These are phyloP conservation scores for Coemansia sp. DNA, from an alignment of 192 early-diverging fungal species.

Conservation along the genomic window DNA sequence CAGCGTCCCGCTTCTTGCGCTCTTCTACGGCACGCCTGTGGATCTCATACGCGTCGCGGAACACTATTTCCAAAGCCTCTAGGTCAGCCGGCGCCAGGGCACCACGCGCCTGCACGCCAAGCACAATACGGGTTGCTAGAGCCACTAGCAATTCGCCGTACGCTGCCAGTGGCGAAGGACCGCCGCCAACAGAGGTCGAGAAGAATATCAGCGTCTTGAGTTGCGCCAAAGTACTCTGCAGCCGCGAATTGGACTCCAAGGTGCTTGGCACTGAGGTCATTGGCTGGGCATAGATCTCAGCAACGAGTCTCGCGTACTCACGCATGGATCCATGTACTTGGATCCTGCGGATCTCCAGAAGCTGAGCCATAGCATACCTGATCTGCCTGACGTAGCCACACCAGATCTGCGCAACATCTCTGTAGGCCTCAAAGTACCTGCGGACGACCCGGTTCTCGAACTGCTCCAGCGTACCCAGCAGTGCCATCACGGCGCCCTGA, in stretches of 20 bases:
- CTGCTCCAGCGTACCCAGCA: constrained; percentile 37
- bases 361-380: constrained; percentile 16
- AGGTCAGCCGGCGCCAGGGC: constrained; percentile 21
- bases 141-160: constrained; percentile 38
- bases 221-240: constrained; percentile 19
- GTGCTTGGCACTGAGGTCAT: constrained; percentile 13
- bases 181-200: not conserved
- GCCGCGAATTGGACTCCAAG: not conserved
- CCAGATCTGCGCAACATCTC: constrained; percentile 54
- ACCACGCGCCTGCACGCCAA: constrained; percentile 45
- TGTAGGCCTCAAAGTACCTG: constrained; percentile 40
- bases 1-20: constrained; percentile 30
- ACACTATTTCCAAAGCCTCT: constrained; percentile 25
- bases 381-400: constrained; percentile 25
- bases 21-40: constrained; percentile 39
- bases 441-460: constrained; percentile 32
- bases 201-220: constrained; percentile 42
- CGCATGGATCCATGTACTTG: not conserved
- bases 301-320: constrained; percentile 16
- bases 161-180: constrained; percentile 10
- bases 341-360: constrained; percentile 25
- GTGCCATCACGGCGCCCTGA: constrained; percentile 13
- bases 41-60: constrained; percentile 42
- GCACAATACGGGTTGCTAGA: constrained; percentile 21
- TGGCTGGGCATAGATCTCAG: constrained; percentile 31